Conservation (phyloP, 2,329 filamentous ascomycete species). For the Clonostachys solani region DNA sequence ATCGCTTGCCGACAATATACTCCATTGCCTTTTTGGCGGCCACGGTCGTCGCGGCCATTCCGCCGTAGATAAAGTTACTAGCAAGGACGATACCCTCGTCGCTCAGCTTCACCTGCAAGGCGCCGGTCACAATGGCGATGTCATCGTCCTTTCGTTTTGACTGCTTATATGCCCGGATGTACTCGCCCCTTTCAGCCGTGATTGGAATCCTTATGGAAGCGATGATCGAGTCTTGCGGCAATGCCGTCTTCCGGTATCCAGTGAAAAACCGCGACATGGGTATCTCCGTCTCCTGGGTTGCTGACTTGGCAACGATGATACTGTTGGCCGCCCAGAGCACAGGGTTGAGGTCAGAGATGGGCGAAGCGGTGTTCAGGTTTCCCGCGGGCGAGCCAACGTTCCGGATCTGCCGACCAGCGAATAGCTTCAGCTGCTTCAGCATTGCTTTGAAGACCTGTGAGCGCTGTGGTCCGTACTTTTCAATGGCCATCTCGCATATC, state of each 20-base stretch:
- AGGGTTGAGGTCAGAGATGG: constrained; percentile 94
- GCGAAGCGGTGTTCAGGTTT: constrained; percentile 89
- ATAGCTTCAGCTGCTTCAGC: constrained; percentile 89
- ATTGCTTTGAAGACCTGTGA: constrained; percentile 88
- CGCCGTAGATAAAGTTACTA: constrained; percentile 83
- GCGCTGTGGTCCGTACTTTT: constrained; percentile 67
- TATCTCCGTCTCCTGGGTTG: constrained; percentile 72
- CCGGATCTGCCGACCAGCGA: constrained; percentile 90
- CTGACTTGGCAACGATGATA: constrained; percentile 74
- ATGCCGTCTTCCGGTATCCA: constrained; percentile 80
- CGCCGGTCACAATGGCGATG: constrained; percentile 93
- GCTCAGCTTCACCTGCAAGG: constrained; percentile 70
- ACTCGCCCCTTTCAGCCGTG: constrained; percentile 71
- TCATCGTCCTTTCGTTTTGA: constrained; percentile 97
- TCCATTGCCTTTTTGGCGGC: constrained; percentile 73
- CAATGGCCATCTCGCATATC: constrained; percentile 74
- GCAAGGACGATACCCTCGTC: constrained; percentile 67
- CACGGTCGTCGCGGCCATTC: constrained; percentile 92
- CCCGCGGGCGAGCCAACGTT: constrained; percentile 97
- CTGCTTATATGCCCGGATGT: constrained; percentile 89
- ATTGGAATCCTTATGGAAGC: constrained; percentile 82
- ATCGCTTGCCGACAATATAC: constrained; percentile 72
- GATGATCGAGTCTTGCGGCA: constrained; percentile 79
- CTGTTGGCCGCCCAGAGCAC: constrained; percentile 87
- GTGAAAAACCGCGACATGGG: constrained; percentile 92